Conservation (phyloP, 2,329 filamentous ascomycete species). For the Xylaria digitata region DNA sequence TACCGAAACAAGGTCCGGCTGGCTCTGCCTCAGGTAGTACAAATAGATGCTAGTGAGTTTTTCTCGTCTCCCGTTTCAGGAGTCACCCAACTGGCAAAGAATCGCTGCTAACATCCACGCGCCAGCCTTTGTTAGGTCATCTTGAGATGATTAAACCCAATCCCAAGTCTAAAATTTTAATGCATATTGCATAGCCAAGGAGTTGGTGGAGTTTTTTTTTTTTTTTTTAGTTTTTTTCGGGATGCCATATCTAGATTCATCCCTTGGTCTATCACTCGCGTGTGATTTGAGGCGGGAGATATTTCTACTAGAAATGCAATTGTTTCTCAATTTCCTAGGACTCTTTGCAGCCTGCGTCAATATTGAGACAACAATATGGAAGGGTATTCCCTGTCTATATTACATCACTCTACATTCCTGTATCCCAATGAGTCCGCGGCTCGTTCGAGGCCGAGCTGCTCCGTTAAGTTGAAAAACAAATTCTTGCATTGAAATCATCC, state of each 20-base stretch:
- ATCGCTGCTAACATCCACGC: constrained; percentile 12
- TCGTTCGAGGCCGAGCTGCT: constrained; percentile 20
- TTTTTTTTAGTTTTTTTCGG: constrained; percentile 25
- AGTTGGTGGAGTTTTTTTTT: constrained; percentile 41
- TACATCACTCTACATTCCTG: constrained; percentile 42
- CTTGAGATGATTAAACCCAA: constrained; percentile 30
- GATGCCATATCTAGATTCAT: constrained; percentile 2
- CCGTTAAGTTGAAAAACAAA: not conserved
- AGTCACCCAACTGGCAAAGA: not conserved
- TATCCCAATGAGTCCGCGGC: constrained; percentile 28
- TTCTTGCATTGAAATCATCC: constrained; percentile 6
- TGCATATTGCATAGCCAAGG: constrained; percentile 48
- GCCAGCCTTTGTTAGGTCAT: constrained; percentile 44
- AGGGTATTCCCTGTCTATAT: constrained; percentile 44
- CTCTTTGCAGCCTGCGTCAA: constrained; percentile 32
- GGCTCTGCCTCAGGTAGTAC: constrained; percentile 85
- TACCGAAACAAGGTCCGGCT: constrained; percentile 95
- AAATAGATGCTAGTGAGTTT: constrained; percentile 96
- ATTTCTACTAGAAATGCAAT: not conserved
- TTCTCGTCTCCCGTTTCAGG: not conserved
- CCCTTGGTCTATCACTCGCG: not conserved
- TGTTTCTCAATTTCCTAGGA: constrained; percentile 31
- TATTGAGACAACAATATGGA: constrained; percentile 41
- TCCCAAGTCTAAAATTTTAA: constrained; percentile 14
- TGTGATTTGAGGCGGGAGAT: not conserved